phyloP scores from a whole-genome alignment of 2,329 filamentous ascomycete species.

The Lasiodiplodia sp. region DNA sequence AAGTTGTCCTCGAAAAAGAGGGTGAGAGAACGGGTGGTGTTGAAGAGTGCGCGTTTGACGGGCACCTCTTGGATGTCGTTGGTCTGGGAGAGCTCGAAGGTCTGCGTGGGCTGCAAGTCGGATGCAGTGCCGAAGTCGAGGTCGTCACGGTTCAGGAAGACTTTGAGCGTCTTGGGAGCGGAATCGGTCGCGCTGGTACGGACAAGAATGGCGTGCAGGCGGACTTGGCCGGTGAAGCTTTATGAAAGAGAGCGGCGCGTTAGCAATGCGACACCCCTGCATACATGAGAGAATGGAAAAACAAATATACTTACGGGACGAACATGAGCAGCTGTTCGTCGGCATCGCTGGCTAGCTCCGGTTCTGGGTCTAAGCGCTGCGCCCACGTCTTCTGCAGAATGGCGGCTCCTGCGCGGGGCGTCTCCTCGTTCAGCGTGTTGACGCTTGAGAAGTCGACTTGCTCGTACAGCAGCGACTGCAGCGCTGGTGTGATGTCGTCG shows the following conservation, averaged over 20 bases:
- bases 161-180: slow-evolving; percentile 82
- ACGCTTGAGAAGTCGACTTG: slow-evolving; percentile 91
- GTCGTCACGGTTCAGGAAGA: slow-evolving; percentile 86
- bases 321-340: slow-evolving; percentile 95
- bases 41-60: slow-evolving; percentile 88
- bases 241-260: background rate
- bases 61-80: slow-evolving; percentile 85
- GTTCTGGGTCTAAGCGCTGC: slow-evolving; percentile 73
- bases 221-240: slow-evolving; percentile 92
- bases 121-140: slow-evolving; percentile 83
- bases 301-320: slow-evolving; percentile 69
- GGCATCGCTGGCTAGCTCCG: slow-evolving; percentile 82
- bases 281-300: too few species aligned
- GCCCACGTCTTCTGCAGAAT: slow-evolving; percentile 92
- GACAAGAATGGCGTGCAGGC: slow-evolving; percentile 86
- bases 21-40: slow-evolving; percentile 79
- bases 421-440: slow-evolving; percentile 82
- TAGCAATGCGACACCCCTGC: background rate
- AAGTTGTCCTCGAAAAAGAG: slow-evolving; percentile 96
- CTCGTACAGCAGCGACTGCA: slow-evolving; percentile 89
- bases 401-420: slow-evolving; percentile 70
- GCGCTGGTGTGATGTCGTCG: slow-evolving; percentile 89
- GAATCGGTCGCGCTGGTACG: slow-evolving; percentile 75
- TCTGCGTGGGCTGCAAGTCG: slow-evolving; percentile 75
- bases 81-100: slow-evolving; percentile 77